These are phyloP conservation scores for Neocucurbitaria cava DNA, from an alignment of 2,329 filamentous ascomycete genomes.

Conservation along the genomic window DNA sequence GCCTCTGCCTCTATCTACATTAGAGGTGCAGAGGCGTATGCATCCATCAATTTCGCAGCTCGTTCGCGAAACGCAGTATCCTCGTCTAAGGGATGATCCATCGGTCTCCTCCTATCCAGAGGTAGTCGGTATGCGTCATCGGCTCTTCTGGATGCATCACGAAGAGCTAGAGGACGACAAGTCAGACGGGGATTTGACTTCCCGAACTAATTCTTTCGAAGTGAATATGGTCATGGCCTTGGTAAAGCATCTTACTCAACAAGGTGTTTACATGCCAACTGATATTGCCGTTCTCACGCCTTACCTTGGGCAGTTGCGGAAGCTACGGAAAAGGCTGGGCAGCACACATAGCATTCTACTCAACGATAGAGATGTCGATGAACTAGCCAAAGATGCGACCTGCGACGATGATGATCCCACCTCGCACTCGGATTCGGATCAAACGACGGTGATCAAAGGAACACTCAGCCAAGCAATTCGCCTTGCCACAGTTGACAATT, in stretches of 20 bases:
- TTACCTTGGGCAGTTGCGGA: conserved; percentile 65
- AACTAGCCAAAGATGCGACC: conserved; percentile 50
- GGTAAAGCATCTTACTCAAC: conserved; percentile 69
- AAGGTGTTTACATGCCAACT: conserved; percentile 64
- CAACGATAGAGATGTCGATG: conserved; percentile 67
- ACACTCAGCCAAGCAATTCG: conserved; percentile 27
- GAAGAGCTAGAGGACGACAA: conserved; percentile 51
- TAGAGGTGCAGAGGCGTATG: conserved; percentile 71
- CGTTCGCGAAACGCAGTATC: conserved; percentile 65
- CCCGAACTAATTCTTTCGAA: conserved; percentile 66
- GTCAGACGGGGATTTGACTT: conserved; percentile 44
- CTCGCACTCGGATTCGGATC: too few relatives aligned
- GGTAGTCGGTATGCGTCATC: conserved; percentile 61
- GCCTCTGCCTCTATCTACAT: too few relatives aligned
- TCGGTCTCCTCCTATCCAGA: conserved; percentile 50
- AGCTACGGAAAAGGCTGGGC: conserved; percentile 56
- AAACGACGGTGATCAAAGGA: conserved; percentile 24
- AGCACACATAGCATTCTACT: conserved; percentile 65
- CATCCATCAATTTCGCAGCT: conserved; percentile 67
- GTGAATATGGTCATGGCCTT: conserved; percentile 68
- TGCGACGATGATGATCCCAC: background rate
- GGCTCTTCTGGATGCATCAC: conserved; percentile 70
- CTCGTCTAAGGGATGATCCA: conserved; percentile 59
- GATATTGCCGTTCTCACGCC: conserved; percentile 77
- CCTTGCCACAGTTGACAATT: conserved; percentile 75